phyloP scores from a whole-genome alignment of 768 basidiomycete genomes.

The Trametes punicea region DNA sequence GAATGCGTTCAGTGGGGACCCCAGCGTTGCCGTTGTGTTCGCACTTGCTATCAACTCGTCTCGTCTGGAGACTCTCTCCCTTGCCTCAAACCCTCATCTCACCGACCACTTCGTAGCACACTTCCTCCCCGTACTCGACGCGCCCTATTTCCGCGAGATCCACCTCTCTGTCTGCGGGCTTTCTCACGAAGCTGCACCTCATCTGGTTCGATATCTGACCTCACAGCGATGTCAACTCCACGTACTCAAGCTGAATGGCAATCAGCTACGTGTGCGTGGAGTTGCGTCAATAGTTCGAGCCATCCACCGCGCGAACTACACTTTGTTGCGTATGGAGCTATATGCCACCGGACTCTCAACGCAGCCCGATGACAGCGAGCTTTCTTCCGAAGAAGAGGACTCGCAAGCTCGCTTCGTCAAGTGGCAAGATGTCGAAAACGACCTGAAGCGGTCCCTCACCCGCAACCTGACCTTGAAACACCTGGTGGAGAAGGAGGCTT shows the following conservation, averaged over 20 bases:
- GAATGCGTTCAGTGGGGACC: conserved; percentile 42
- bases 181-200: conserved; percentile 30
- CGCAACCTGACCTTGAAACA: conserved; percentile 44
- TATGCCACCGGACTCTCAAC: conserved; percentile 40
- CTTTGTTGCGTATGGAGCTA: conserved; percentile 46
- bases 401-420: conserved; percentile 21
- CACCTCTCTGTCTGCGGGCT: conserved; percentile 46
- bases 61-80: conserved; percentile 44
- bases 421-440: conserved; percentile 37
- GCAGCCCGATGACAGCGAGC: conserved; percentile 27
- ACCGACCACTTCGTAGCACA: conserved; percentile 46
- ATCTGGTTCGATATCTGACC: conserved; percentile 46
- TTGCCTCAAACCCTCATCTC: conserved; percentile 49
- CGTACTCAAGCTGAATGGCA: conserved; percentile 53
- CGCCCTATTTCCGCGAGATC: conserved; percentile 48
- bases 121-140: conserved; percentile 50
- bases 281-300: conserved; percentile 45
- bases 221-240: conserved; percentile 49
- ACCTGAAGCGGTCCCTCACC: conserved; percentile 34
- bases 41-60: conserved; percentile 53
- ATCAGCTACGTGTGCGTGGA: conserved; percentile 45
- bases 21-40: conserved; percentile 38
- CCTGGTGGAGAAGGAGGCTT: conserved; percentile 42
- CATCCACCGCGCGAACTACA: conserved; percentile 44
- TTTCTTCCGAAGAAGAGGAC: conserved; percentile 23